Percentiles rank a stretch among this genome's conserved stretches.
Evolutionary conservation across 345 rosid species (phyloP).

Genomic region (Salix suchowensis): DNA sequence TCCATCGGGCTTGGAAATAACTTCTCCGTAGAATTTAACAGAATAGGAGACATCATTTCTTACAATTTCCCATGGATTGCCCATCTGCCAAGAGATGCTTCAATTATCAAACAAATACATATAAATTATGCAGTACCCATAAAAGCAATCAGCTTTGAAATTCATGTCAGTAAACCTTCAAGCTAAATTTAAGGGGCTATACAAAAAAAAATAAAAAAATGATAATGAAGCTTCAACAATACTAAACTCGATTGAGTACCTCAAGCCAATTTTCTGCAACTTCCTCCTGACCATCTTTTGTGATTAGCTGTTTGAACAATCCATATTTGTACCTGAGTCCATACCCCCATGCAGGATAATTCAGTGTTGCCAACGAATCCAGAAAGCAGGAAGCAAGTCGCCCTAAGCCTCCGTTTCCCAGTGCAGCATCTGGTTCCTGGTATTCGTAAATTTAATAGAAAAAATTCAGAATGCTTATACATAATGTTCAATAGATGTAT

Average conservation of each 20-base stretch:
- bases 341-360: conserved; percentile 53
- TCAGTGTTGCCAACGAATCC: conserved; percentile 51
- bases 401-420: conserved; percentile 48
- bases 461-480: not conserved
- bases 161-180: not conserved
- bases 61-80: conserved; percentile 57
- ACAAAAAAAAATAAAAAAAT: not conserved
- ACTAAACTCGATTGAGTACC: conserved; percentile 20
- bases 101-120: conserved; percentile 1
- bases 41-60: conserved; percentile 44
- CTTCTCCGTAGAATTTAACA: conserved; percentile 43
- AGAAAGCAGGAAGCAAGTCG: conserved; percentile 51
- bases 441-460: not conserved
- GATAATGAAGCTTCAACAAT: not conserved
- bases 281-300: conserved; percentile 53
- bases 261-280: conserved; percentile 55
- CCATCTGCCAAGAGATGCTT: conserved; percentile 30
- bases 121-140: not conserved
- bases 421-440: conserved; percentile 53
- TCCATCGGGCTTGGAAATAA: conserved; percentile 35
- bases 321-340: conserved; percentile 49
- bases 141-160: not conserved
- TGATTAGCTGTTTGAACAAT: conserved; percentile 47
- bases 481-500: too few species aligned
- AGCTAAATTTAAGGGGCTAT: not conserved